A percentile compares a stretch with the other conserved stretches of the same genome.
These are phyloP conservation scores for Diaporthe velutina DNA, from an alignment of 2,329 filamentous ascomycete species.

Conservation along the genomic window DNA sequence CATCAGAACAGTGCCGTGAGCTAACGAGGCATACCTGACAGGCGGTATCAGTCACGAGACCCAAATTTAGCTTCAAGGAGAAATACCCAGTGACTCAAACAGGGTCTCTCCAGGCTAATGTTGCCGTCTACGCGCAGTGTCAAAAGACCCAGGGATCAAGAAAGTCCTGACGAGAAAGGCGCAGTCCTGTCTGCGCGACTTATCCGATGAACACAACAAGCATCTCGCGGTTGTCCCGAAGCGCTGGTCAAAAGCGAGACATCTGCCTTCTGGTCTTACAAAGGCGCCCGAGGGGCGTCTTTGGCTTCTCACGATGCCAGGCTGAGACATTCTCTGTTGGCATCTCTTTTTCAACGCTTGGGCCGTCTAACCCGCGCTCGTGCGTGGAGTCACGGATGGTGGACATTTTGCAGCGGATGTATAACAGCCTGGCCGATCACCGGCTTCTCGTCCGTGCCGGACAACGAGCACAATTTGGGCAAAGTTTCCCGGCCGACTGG, in stretches of 20 bases:
- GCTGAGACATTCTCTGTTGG: conserved; percentile 24
- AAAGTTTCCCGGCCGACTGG: neutral
- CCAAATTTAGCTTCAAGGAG: neutral
- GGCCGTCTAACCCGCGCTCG: neutral
- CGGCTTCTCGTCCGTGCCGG: neutral
- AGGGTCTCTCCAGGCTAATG: conserved; percentile 14
- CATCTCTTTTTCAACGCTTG: neutral
- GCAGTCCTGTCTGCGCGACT: too few species aligned
- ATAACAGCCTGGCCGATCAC: neutral
- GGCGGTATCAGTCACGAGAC: conserved; percentile 12
- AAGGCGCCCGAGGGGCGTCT: neutral
- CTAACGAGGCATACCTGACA: conserved; percentile 17
- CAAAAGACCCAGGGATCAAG: too few species aligned
- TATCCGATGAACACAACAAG: neutral
- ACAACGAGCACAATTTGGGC: neutral
- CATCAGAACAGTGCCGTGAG: conserved; percentile 7
- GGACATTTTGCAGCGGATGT: neutral
- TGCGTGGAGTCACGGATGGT: too few species aligned
- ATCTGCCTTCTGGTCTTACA: neutral
- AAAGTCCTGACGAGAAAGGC: neutral
- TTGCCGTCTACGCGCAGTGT: neutral
- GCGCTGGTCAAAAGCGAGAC: conserved; percentile 5
- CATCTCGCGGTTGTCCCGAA: neutral
- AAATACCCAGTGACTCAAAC: neutral
- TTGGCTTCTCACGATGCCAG: conserved; percentile 15